Evolutionary conservation across 2,329 filamentous ascomycete genomes (phyloP).

Genomic region (Thelonectria blattea): DNA sequence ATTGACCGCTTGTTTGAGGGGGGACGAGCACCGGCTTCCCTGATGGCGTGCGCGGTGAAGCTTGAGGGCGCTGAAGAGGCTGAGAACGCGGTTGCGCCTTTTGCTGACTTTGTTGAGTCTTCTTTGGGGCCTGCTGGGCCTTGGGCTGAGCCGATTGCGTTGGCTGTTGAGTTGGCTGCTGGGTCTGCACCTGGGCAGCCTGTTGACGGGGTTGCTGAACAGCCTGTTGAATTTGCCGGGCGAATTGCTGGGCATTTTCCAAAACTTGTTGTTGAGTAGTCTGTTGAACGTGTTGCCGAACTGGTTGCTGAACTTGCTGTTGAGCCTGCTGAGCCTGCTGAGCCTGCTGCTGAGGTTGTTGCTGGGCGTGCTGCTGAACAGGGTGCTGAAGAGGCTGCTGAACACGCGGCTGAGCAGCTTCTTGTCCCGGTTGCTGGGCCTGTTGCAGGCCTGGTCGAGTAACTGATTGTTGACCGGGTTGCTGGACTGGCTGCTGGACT

Average conservation of each 20-base stretch:
- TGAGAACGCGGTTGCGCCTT: constrained; percentile 29
- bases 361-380: neutral
- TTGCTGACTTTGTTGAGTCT: constrained; percentile 16
- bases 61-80: constrained; percentile 29
- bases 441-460: too few relatives aligned
- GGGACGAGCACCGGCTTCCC: constrained; percentile 43
- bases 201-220: constrained; percentile 29
- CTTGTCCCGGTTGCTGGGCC: too few relatives aligned
- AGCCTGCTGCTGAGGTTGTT: constrained; percentile 8
- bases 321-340: constrained; percentile 26
- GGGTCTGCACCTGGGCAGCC: constrained; percentile 4
- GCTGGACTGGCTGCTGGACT: too few relatives aligned
- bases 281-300: constrained; percentile 10
- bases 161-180: too few relatives aligned
- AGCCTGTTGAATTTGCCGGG: too few relatives aligned
- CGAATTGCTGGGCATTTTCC: too few relatives aligned
- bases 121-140: too few relatives aligned
- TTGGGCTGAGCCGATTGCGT: too few relatives aligned
- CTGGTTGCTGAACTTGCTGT: constrained; percentile 27
- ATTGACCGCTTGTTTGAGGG: constrained; percentile 45
- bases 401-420: too few relatives aligned
- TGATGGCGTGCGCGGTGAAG: constrained; percentile 33
- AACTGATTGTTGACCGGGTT: too few relatives aligned
- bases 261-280: constrained; percentile 22
- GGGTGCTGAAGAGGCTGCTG: too few relatives aligned